Evolutionary conservation across 2,329 filamentous ascomycete species (phyloP).

Genomic region (Knufia petricola): DNA sequence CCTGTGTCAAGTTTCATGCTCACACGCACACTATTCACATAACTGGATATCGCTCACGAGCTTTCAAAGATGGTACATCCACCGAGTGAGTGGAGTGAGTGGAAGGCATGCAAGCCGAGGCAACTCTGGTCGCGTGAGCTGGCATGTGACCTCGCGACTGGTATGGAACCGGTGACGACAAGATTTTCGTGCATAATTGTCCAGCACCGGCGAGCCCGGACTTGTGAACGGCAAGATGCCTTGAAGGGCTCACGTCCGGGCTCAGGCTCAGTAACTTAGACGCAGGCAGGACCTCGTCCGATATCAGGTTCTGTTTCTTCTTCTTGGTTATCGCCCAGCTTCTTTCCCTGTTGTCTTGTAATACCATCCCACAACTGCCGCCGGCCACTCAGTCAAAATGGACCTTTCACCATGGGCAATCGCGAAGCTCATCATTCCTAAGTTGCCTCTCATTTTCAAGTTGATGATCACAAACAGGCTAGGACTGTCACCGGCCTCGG

Average conservation of each 20-base stretch:
- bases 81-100: no score
- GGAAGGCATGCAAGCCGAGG: not conserved
- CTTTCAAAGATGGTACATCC: no score
- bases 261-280: no score
- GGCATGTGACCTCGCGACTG: not conserved
- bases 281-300: not conserved
- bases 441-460: constrained; percentile 35
- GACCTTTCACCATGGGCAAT: constrained; percentile 26
- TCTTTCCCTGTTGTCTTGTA: no score
- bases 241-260: not conserved
- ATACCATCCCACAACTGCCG: no score
- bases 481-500: constrained; percentile 57
- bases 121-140: not conserved
- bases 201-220: not conserved
- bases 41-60: no score
- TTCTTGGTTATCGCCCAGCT: no score
- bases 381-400: constrained; percentile 26
- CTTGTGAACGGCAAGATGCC: not conserved
- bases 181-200: not conserved
- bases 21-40: no score
- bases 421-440: constrained; percentile 30
- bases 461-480: constrained; percentile 41
- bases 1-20: no score
- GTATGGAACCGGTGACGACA: not conserved
- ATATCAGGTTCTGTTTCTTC: not conserved